Evolutionary conservation across 805 yeast species (phyloP).

Genomic region (Ogataea paraovalis): DNA sequence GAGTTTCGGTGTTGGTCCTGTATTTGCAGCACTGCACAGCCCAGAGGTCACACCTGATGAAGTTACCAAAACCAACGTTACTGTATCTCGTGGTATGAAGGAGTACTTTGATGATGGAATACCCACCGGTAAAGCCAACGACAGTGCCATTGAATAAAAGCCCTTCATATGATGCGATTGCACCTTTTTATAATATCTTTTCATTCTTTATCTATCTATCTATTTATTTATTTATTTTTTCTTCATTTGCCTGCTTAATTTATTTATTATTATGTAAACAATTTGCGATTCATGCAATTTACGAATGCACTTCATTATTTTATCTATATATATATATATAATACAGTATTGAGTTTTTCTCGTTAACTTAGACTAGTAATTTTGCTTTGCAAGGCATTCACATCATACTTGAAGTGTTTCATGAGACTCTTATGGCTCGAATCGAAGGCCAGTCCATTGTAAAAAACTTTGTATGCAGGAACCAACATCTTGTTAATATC

Average conservation of each 20-base stretch:
- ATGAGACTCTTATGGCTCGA: slow-evolving; percentile 67
- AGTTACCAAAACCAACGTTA: not conserved
- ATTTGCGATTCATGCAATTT: too few relatives aligned
- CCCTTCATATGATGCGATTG: too few relatives aligned
- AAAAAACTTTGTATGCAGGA: slow-evolving; percentile 82
- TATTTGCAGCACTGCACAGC: slow-evolving; percentile 12
- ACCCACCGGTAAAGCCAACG: not conserved
- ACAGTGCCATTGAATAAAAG: not conserved
- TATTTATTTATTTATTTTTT: not conserved
- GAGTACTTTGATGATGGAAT: not conserved
- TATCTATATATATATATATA: too few relatives aligned
- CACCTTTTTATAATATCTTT: too few relatives aligned
- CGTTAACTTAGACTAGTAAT: slow-evolving; percentile 30
- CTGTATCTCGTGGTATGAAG: not conserved
- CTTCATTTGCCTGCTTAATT: not conserved
- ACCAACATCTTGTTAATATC: slow-evolving; percentile 70
- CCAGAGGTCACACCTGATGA: not conserved
- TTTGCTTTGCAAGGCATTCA: slow-evolving; percentile 33
- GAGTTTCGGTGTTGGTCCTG: slow-evolving; percentile 29
- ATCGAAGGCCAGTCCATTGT: slow-evolving; percentile 68
- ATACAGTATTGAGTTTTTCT: too few relatives aligned
- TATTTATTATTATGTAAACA: not conserved
- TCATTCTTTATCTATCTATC: too few relatives aligned
- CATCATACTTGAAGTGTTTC: slow-evolving; percentile 67
- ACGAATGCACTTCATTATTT: too few relatives aligned